Percentiles rank a stretch among this genome's conserved stretches.
These are phyloP conservation scores for Aciculosporium take DNA, from an alignment of 2,329 filamentous ascomycete genomes.

Conservation along the genomic window DNA sequence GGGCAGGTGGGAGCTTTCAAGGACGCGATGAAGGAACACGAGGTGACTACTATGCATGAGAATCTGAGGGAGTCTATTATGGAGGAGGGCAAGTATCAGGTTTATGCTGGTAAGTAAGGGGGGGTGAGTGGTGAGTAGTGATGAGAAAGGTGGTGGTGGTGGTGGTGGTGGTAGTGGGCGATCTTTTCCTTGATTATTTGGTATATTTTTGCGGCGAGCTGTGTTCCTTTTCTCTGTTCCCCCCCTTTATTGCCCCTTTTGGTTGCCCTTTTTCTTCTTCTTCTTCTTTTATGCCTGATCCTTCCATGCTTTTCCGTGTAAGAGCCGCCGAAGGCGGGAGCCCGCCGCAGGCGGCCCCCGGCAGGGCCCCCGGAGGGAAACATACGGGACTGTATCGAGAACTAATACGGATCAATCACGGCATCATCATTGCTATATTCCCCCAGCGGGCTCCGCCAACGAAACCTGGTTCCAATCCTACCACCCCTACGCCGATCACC, in stretches of 20 bases:
- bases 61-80: slow-evolving; percentile 25
- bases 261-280: neutral
- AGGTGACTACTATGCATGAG: slow-evolving; percentile 22
- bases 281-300: neutral
- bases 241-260: neutral
- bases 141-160: too few relatives aligned
- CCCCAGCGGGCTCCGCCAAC: slow-evolving; percentile 13
- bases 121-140: neutral
- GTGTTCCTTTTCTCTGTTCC: too few relatives aligned
- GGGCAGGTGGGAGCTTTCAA: slow-evolving; percentile 20
- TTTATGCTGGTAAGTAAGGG: slow-evolving; percentile 15
- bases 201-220: too few relatives aligned
- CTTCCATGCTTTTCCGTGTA: neutral
- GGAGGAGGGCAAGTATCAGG: slow-evolving; percentile 17
- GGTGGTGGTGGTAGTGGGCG: too few relatives aligned
- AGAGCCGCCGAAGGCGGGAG: neutral
- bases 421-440: too few relatives aligned
- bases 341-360: too few relatives aligned
- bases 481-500: slow-evolving; percentile 36
- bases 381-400: neutral
- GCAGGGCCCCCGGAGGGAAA: too few relatives aligned
- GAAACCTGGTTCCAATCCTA: slow-evolving; percentile 38
- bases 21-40: slow-evolving; percentile 16
- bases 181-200: too few relatives aligned
- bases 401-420: neutral